phyloP scores from a whole-genome alignment of 83 land plant species.

The Thuja plicata region DNA sequence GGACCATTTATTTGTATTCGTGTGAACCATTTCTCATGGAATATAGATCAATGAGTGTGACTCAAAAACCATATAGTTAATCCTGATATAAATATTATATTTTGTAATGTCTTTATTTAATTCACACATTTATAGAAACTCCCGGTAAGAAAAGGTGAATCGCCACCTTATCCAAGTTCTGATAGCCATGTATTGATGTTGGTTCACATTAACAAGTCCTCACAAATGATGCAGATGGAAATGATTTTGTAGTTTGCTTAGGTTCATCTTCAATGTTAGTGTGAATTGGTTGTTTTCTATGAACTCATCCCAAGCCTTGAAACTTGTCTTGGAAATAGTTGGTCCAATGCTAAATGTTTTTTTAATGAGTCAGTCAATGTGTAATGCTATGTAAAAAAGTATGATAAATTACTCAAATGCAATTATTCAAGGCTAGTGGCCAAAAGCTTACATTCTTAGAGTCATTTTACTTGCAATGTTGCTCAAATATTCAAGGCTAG shows the following conservation, averaged over 20 bases:
- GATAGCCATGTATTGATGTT: neutral
- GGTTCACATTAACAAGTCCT: neutral
- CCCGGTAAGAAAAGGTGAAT: neutral
- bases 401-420: neutral
- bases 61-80: too few relatives aligned
- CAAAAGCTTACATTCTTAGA: neutral
- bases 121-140: neutral
- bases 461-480: neutral
- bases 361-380: neutral
- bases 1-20: too few relatives aligned
- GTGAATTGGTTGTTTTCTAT: neutral
- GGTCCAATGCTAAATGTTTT: neutral
- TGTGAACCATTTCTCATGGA: too few relatives aligned
- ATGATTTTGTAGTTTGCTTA: neutral
- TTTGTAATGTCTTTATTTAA: neutral
- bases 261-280: neutral
- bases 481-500: neutral
- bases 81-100: too few relatives aligned
- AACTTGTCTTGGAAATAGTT: neutral
- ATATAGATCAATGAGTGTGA: too few relatives aligned
- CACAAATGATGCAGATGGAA: neutral
- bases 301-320: neutral
- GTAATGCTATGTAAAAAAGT: neutral
- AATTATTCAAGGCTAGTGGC: neutral
- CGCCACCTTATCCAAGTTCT: neutral